A percentile compares a stretch with the other conserved stretches of the same genome.
These are phyloP conservation scores for Stagonosporopsis chrysanthemi DNA, from an alignment of 2,329 filamentous ascomycete species.

Conservation along the genomic window DNA sequence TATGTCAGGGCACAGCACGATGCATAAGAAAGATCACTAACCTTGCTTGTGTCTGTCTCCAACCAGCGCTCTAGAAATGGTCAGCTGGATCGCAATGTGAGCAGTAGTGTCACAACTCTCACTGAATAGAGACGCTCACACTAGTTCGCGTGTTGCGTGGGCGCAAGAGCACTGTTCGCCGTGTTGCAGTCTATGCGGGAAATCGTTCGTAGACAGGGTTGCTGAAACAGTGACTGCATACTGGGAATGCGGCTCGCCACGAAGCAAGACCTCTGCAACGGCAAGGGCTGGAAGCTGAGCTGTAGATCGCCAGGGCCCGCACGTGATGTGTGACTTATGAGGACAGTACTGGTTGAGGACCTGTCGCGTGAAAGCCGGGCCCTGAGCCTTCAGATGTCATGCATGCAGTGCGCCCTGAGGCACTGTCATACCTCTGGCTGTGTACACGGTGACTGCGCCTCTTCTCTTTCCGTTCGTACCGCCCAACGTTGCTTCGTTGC, in stretches of 20 bases:
- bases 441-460: constrained; percentile 18
- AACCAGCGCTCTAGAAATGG: constrained; percentile 28
- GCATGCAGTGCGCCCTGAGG: constrained; percentile 38
- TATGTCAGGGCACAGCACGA: constrained; percentile 23
- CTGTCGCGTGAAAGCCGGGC: constrained; percentile 31
- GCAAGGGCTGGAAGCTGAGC: constrained; percentile 7
- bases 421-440: constrained; percentile 24
- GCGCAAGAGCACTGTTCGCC: constrained; percentile 38
- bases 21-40: constrained; percentile 27
- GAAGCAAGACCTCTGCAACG: constrained; percentile 11
- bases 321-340: constrained; percentile 24
- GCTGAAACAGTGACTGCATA: constrained; percentile 34
- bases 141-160: constrained; percentile 43
- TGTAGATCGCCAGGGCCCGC: constrained; percentile 12
- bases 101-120: constrained; percentile 35
- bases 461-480: constrained; percentile 21
- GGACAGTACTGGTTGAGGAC: constrained; percentile 15
- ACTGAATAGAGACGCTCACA: constrained; percentile 35
- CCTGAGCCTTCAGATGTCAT: constrained; percentile 32
- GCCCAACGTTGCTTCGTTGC: constrained; percentile 24
- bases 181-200: constrained; percentile 41
- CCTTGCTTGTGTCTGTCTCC: constrained; percentile 23
- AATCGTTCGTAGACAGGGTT: constrained; percentile 25
- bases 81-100: constrained; percentile 26
- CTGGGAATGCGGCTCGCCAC: constrained; percentile 19